Percentiles rank a stretch among this genome's conserved stretches.
These are phyloP conservation scores for Barnettozyma sucrosica DNA, from an alignment of 805 yeast species.

Conservation along the genomic window DNA sequence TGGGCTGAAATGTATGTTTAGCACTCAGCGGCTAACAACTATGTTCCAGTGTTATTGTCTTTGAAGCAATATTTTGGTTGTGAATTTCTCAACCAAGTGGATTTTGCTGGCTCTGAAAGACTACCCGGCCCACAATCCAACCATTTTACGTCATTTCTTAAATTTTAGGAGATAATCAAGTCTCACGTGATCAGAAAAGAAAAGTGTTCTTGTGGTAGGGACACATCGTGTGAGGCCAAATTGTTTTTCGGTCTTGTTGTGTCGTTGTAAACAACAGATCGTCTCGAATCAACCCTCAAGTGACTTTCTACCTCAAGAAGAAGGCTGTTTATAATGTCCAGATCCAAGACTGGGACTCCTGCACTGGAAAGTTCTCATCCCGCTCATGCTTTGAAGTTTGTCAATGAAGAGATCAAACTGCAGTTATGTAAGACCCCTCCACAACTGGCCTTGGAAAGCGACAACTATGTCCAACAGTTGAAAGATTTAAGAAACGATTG, in stretches of 20 bases:
- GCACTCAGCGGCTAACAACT: neutral
- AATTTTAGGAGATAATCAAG: too few relatives aligned
- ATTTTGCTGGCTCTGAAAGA: neutral
- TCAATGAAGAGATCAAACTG: slow-evolving; percentile 30
- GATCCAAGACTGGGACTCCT: slow-evolving; percentile 20
- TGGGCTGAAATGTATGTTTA: neutral
- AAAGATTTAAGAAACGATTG: slow-evolving; percentile 31
- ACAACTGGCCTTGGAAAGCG: slow-evolving; percentile 33
- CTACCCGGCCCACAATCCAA: neutral
- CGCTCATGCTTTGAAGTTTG: slow-evolving; percentile 20
- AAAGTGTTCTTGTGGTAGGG: neutral
- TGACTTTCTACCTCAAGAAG: neutral
- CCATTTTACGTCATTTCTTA: neutral
- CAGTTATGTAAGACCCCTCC: slow-evolving; percentile 37
- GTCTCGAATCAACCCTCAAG: neutral
- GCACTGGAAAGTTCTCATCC: slow-evolving; percentile 24
- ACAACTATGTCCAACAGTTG: slow-evolving; percentile 27
- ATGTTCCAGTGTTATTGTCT: neutral
- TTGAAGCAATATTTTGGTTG: neutral
- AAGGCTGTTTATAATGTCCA: slow-evolving; percentile 12
- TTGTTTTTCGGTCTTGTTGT: neutral
- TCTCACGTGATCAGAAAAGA: neutral
- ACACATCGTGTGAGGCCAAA: neutral
- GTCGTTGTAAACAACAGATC: neutral
- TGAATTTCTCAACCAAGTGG: neutral